These are phyloP conservation scores for Pyrenophora seminiperda DNA, from an alignment of 2,329 filamentous ascomycete genomes.

Conservation along the genomic window DNA sequence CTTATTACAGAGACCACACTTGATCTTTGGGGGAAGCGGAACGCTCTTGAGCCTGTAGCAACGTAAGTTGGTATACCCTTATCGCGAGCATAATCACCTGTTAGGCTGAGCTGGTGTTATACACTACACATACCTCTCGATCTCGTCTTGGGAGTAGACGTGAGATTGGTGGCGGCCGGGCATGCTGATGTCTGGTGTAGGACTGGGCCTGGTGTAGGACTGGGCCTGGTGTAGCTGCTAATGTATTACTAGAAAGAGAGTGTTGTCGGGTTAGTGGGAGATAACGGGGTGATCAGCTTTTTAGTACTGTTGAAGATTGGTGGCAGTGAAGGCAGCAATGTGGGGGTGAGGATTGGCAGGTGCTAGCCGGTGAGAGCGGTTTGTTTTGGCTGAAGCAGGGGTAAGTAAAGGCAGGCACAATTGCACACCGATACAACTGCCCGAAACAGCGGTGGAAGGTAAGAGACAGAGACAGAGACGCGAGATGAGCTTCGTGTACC, in stretches of 20 bases:
- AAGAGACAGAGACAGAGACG: neutral
- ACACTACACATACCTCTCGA: slow-evolving; percentile 10
- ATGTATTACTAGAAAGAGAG: neutral
- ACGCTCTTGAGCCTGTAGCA: slow-evolving; percentile 24
- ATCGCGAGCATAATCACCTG: neutral
- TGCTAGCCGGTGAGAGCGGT: neutral
- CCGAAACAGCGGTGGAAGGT: neutral
- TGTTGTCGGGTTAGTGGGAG: neutral
- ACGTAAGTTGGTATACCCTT: no score
- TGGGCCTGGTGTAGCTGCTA: neutral
- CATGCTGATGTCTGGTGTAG: slow-evolving; percentile 3
- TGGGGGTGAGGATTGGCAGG: neutral
- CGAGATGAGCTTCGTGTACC: no score
- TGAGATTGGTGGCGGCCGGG: slow-evolving; percentile 5
- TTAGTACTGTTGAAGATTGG: neutral
- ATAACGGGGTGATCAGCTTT: neutral
- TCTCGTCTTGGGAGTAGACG: slow-evolving; percentile 20
- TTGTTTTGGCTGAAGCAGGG: slow-evolving; percentile 7
- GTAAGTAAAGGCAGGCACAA: slow-evolving; percentile 14
- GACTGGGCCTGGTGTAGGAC: neutral
- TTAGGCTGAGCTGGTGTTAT: neutral
- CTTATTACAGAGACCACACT: slow-evolving; percentile 55
- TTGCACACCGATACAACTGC: neutral
- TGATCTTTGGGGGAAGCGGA: slow-evolving; percentile 42
- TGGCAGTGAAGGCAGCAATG: neutral